Evolutionary conservation across 1,284 basidiomycete species (phyloP).

Genomic region (Tylopilus orsonianus): DNA sequence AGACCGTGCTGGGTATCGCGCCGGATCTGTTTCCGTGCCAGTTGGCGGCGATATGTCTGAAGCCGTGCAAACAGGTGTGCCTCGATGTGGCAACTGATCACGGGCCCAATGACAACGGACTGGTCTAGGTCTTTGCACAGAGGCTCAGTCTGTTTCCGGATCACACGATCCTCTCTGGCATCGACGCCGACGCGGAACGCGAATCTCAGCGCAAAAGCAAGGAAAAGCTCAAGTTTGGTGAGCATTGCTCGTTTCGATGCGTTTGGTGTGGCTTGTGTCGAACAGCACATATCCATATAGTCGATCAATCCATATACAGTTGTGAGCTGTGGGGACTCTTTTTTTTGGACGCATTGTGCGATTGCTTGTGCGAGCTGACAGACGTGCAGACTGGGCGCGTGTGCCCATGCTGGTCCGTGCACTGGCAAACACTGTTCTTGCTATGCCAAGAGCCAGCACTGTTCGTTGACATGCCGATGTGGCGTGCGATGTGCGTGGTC

Average conservation of each 20-base stretch:
- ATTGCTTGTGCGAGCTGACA: neutral
- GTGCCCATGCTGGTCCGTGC: slow-evolving; percentile 43
- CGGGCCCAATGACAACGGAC: neutral
- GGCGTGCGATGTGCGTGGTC: slow-evolving; percentile 33
- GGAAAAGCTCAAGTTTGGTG: slow-evolving; percentile 19
- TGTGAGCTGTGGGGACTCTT: slow-evolving; percentile 15
- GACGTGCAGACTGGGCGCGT: slow-evolving; percentile 33
- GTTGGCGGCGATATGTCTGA: slow-evolving; percentile 37
- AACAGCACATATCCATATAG: too few relatives aligned
- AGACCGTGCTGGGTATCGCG: slow-evolving; percentile 35
- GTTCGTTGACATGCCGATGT: slow-evolving; percentile 42
- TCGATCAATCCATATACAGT: neutral
- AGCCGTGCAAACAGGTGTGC: slow-evolving; percentile 40
- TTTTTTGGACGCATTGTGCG: neutral
- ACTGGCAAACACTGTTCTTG: slow-evolving; percentile 35
- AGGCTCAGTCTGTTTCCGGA: slow-evolving; percentile 31
- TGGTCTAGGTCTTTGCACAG: slow-evolving; percentile 14
- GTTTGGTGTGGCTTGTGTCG: neutral
- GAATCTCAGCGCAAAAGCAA: slow-evolving; percentile 5
- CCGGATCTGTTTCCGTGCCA: slow-evolving; percentile 41
- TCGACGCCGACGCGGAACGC: slow-evolving; percentile 1
- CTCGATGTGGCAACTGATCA: neutral
- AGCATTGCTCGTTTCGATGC: neutral
- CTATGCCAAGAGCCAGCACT: slow-evolving; percentile 31
- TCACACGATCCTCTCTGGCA: slow-evolving; percentile 17